Conservation (phyloP, 2,329 filamentous ascomycete genomes). For the Sarocladiaceae sp. region DNA sequence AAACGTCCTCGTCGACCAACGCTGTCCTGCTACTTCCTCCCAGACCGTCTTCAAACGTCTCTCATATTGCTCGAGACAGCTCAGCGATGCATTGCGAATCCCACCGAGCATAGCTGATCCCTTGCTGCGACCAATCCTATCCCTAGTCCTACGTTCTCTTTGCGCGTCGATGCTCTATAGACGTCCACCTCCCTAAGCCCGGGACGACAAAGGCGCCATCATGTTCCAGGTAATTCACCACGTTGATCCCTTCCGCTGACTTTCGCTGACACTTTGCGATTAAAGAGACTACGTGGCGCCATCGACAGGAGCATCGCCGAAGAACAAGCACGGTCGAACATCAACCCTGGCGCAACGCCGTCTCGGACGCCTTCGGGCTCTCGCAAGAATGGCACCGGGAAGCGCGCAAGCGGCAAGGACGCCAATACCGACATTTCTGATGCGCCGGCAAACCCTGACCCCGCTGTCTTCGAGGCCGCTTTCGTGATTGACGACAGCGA, state of each 20-base stretch:
- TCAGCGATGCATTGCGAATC: not conserved
- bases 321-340: slow-evolving; percentile 65
- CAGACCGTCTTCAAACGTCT: not conserved
- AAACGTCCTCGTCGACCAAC: not conserved
- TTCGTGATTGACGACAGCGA: slow-evolving; percentile 85
- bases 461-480: slow-evolving; percentile 78
- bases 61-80: too few relatives aligned
- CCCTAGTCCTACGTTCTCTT: too few relatives aligned
- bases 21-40: too few relatives aligned
- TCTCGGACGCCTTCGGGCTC: slow-evolving; percentile 31
- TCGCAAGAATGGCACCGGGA: slow-evolving; percentile 32
- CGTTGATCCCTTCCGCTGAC: not conserved
- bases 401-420: slow-evolving; percentile 34
- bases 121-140: not conserved
- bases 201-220: not conserved
- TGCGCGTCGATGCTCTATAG: not conserved
- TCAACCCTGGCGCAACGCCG: slow-evolving; percentile 35
- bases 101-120: not conserved
- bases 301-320: slow-evolving; percentile 86
- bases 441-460: slow-evolving; percentile 58
- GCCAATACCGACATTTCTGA: slow-evolving; percentile 28
- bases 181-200: not conserved
- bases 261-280: not conserved
- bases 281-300: slow-evolving; percentile 73
- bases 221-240: slow-evolving; percentile 15